Evolutionary conservation across 2,329 filamentous ascomycete genomes (phyloP).

Genomic region (Paecilomyces dactylethromorphus): DNA sequence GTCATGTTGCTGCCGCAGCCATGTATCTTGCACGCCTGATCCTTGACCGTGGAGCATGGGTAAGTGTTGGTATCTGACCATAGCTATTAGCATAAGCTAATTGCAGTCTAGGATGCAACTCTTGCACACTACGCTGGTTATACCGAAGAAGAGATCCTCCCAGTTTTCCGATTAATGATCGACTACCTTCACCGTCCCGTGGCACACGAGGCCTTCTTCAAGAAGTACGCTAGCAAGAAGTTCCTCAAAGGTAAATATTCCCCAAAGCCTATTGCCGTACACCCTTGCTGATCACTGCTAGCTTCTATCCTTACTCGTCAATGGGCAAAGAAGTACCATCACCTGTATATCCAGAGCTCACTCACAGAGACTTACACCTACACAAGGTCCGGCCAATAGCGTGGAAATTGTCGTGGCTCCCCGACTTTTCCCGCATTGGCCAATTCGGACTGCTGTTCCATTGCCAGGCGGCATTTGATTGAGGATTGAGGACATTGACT

Average conservation of each 20-base stretch:
- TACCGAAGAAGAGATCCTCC: conserved; percentile 84
- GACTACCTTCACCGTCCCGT: conserved; percentile 91
- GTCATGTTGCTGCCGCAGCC: conserved; percentile 80
- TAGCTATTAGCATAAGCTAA: conserved; percentile 9
- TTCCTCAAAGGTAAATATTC: conserved; percentile 80
- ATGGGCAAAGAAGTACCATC: conserved; percentile 79
- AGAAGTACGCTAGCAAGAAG: conserved; percentile 99
- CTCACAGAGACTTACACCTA: conserved; percentile 23
- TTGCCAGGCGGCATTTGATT: no score
- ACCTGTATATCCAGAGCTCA: conserved; percentile 29
- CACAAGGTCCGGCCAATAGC: conserved; percentile 25
- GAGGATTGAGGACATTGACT: not conserved
- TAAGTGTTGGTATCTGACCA: conserved; percentile 40
- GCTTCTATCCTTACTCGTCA: conserved; percentile 76
- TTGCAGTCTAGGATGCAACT: conserved; percentile 61
- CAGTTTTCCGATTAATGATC: conserved; percentile 88
- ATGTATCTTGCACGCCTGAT: conserved; percentile 94
- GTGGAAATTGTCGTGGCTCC: conserved; percentile 4
- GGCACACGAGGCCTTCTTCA: conserved; percentile 95
- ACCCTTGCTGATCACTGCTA: conserved; percentile 14
- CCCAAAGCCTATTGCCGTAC: no score
- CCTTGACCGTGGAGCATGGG: conserved; percentile 85
- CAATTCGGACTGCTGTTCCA: not conserved
- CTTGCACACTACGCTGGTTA: conserved; percentile 90
- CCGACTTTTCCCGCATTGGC: not conserved